Base-by-base conservation (phyloP, 306 rosid species). In the Trifolium pratense region DNA sequence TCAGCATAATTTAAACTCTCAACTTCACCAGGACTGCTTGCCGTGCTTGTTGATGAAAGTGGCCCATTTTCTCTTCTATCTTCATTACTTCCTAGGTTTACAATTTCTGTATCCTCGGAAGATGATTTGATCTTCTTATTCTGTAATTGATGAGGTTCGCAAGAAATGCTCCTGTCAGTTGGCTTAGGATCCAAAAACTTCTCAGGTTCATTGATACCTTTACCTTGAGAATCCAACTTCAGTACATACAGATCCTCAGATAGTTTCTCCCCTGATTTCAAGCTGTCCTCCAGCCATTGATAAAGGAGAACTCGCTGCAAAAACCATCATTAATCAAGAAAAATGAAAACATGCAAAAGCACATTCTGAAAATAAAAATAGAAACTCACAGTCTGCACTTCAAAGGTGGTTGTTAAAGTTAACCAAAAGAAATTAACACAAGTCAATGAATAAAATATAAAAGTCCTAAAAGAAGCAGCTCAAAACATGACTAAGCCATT, bases 271-370 rank as follows among this genome's bases (percentile, higher is more conserved):
- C 94, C 97, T 45, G 88, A 76, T 72, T 86, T 89, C 86, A 93
- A 84, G 80, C 97, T 76, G 68, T 91, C 98, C 71, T 91, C 95
- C 55, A 94, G 76, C 98, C 98, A 91, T 45, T 85, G 95, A 77
- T 87, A 89, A 34, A 78, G 81, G 55, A 94, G 77, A 69, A 84
- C 77, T 55, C 63, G 88, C 97, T 91, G 83, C 85, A 75, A 43
- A 36, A 75, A 68, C 55, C 68, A 70, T 23, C 71, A 18, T 65
- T 61, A 62, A 52, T 40, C 70, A 34, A 52, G 8, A 42, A 75
- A 75, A 31, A 53, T 26, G 60, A 62, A 74, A 70, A 9, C 61
- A 43, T 21, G 26, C 16, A 80, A 70, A 59, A 45, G 56, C 31
- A 40, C 52, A 55, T 31, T 49, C 53, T 26, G 32, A 74, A 29